Base-by-base conservation (phyloP, 805 yeast species). In the Suhomyces kilbournensis region DNA sequence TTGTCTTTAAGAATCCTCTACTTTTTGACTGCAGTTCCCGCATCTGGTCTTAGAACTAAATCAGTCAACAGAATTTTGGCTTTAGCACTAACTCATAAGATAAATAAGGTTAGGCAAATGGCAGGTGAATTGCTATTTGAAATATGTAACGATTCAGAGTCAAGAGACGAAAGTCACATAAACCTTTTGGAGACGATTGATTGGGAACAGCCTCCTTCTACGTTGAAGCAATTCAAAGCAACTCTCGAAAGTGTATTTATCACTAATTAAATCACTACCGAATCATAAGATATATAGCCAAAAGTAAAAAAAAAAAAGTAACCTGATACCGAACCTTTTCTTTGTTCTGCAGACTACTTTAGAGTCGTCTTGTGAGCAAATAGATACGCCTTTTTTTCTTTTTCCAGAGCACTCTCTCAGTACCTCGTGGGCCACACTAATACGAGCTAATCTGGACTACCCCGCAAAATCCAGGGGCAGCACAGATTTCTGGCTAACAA, bases 41-140 rank as follows among this genome's bases (percentile, higher is more conserved):
- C 53, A n/a, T 15, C 3, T 43, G 53, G 48, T 12, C 19, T 60
- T 15, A 49, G 49, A 40, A 3, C 22, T 2, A 61, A 59, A 57
- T 53, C 61, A 10, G 43, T 56, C 9, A 40, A 42, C 28, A 55
- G 65, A 60, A 54, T 66, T 45, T 51, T 58, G 25, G 67, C 68
- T 66, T 50, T 71, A 35, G 61, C 67, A 30, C 63, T 66, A 7
- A 62, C 55, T 15, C 78, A 77, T 53, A 64, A 65, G 2, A 42
- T 61, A 10, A 63, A 66, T 1, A 57, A 59, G 26, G 72, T 75
- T 0, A 63, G 83, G 1, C 53, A 54, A 3, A 35, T 69, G 49
- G 76, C 80, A 0, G 68, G 77, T 10, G 81, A 79, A 46, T 73
- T 71, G 25, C 49, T 81, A 7, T 78, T 67, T 53, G 78, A 72